Base-by-base conservation (phyloP, 495 filamentous ascomycete species). In the Astrocystis sublimbata region DNA sequence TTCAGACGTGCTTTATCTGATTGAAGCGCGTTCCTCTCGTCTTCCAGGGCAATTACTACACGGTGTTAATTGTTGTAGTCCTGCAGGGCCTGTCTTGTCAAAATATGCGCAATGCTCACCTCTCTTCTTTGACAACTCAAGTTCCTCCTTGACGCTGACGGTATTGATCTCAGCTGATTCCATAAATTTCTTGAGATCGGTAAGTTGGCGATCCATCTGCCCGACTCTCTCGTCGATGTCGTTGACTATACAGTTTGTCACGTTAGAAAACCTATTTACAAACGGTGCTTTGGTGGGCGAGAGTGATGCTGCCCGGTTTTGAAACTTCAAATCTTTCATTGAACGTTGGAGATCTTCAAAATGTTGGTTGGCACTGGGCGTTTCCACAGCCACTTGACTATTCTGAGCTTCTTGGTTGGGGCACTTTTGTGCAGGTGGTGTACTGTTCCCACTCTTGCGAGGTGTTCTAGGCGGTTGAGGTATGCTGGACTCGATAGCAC, bases 231-330 rank as follows among this genome's bases (percentile, higher is more conserved):
- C 78, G 53, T 89, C 85, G 58, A 86, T 84, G 72, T 96, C 89
- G 83, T 86, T 92, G 58, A 84, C 89, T 86, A 81, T 72, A 69
- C 75, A 83, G 58, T 72, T 78, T 60, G 68, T 75, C 64, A 81
- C 71, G 75, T 86, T 85, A 79, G 91, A 90, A 74, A 85, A 77
- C 76, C 89, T 92, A 41, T 81, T 88, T 65, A 96, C 81, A 77
- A 83, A 96, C 6, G 64, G 60, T 33, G 63, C 47, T 61, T 80
- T 78, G n/a, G 62, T 67, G 47, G 79, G 76, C 67, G 79, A 81
- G 45, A 54, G 65, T 28, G 73, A 68, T 52, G 65, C 70, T 56
- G 60, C 41, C 0, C 4, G 5, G 6, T 54, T 45, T 10, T 64
- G 36, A 6, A 52, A 53, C n/a, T 31, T 66, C 0, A 64, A 42